Evolutionary conservation across 352 stramenopile species (phyloP).

Genomic region (Globisporangium radiosum): DNA sequence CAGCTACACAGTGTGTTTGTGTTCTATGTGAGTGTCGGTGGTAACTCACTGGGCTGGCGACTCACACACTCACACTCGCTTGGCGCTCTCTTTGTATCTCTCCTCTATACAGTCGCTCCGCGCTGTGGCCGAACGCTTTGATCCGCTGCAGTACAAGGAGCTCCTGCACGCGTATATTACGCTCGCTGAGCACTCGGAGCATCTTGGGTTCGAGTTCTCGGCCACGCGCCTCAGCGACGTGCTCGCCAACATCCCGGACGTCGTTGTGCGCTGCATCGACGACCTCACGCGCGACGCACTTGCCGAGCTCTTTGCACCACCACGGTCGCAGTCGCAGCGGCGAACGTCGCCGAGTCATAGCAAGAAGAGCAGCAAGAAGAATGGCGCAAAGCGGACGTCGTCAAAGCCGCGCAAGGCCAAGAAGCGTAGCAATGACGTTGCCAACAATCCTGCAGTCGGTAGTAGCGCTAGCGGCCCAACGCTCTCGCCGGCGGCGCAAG

Average conservation of each 20-base stretch:
- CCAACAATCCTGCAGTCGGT: background rate
- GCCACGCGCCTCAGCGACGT: slow-evolving; percentile 57
- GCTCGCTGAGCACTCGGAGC: slow-evolving; percentile 69
- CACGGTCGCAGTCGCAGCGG: slow-evolving; percentile 27
- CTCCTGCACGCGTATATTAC: slow-evolving; percentile 79
- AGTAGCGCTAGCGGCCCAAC: background rate
- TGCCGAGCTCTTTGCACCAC: slow-evolving; percentile 28
- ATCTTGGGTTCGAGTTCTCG: slow-evolving; percentile 74
- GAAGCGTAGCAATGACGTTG: background rate
- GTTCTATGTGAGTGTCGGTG: no score
- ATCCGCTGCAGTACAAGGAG: slow-evolving; percentile 70
- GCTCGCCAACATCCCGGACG: slow-evolving; percentile 69
- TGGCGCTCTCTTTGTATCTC: background rate
- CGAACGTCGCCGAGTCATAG: slow-evolving; percentile 8
- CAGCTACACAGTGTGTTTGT: no score
- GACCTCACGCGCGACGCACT: slow-evolving; percentile 54
- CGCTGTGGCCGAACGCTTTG: slow-evolving; percentile 61
- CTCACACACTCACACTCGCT: background rate
- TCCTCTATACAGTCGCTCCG: slow-evolving; percentile 43
- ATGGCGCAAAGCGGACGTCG: background rate
- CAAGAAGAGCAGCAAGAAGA: slow-evolving; percentile 10
- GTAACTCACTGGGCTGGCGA: no score
- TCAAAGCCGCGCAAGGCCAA: background rate
- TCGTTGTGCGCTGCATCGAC: slow-evolving; percentile 73
- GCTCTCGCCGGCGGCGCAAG: slow-evolving; percentile 25